These are phyloP conservation scores for Cytospora paraplurivora DNA, from an alignment of 2,329 filamentous ascomycete species.

Conservation along the genomic window DNA sequence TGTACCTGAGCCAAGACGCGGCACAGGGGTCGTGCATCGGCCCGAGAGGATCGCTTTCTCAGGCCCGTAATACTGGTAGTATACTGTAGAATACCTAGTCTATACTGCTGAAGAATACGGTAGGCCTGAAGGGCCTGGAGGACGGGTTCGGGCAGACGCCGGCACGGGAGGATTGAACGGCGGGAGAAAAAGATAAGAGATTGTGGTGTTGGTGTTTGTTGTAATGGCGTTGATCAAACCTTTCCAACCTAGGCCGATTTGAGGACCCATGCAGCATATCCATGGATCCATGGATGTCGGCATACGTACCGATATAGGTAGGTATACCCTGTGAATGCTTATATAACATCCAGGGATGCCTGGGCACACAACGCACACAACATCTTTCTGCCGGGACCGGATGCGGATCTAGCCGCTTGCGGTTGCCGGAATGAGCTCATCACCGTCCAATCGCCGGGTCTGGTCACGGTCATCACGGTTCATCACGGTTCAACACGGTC, in stretches of 20 bases:
- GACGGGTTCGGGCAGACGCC: not conserved
- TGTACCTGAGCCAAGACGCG: too few relatives aligned
- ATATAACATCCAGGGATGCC: too few relatives aligned
- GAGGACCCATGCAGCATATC: not conserved
- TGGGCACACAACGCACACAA: too few relatives aligned
- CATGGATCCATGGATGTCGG: too few relatives aligned
- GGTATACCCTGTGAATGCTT: not conserved
- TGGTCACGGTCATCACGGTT: constrained; percentile 7
- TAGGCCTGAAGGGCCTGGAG: too few relatives aligned
- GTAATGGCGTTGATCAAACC: not conserved
- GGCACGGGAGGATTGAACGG: not conserved
- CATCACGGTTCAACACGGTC: too few relatives aligned
- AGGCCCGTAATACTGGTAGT: too few relatives aligned
- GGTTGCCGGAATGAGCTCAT: not conserved
- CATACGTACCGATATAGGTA: too few relatives aligned
- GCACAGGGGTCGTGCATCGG: too few relatives aligned
- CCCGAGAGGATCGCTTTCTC: too few relatives aligned
- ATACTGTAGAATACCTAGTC: too few relatives aligned
- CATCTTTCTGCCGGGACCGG: not conserved
- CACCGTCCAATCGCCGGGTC: constrained; percentile 7
- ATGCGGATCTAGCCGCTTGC: not conserved
- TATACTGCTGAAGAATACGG: too few relatives aligned
- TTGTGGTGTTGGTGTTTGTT: not conserved
- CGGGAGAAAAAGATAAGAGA: not conserved
- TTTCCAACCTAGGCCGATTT: not conserved